Base-by-base conservation (phyloP, 2,329 filamentous ascomycete genomes). In the Aspergillus caelatus region DNA sequence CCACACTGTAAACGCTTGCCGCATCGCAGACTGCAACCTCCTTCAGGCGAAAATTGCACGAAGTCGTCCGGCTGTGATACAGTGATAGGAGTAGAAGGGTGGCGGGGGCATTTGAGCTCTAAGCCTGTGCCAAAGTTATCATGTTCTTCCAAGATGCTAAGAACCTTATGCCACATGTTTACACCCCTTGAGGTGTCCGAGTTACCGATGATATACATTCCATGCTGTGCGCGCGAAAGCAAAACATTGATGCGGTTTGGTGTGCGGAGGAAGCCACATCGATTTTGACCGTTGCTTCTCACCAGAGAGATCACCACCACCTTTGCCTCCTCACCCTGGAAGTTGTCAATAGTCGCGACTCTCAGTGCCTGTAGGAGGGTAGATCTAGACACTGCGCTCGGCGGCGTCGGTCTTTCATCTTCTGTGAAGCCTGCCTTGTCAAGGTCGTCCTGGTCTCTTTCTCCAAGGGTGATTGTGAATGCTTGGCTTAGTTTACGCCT, bases 281-380 rank as follows among this genome's bases (percentile, higher is more conserved):
- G 85, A 10, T 77, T 78, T 9, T 83, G 69, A 0, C 74, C 65
- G 67, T 94, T 94, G 76, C 89, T 91, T 46, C 91, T 84, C 0
- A 92, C 89, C 0, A 94, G 79, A 0, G 88, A 91, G 0, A 93
- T 79, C 3, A 94, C 80, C 0, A 94, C 81, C 10, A 94, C 79
- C 58, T 91, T 89, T 1, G 87, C 88, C 70, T 94, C 90, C 71
- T 94, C 90, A 0, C 91, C 91, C 68, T 94, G 90, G 61, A 92
- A 93, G 66, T 93, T 93, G 72, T 92, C 89, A 0, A 92, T 84
- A 0, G 89, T 92, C 0, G 89, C 88, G 0, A 89, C 74, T 5
- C 86, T 78, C 3, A 90, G 73, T 1, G 78, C 79, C 28, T 84
- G 78, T 0, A 83, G 70, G 0, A 88, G 77, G 0, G 77, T 81